phyloP scores from a whole-genome alignment of 768 basidiomycete species.

The Tylopilus felleus region DNA sequence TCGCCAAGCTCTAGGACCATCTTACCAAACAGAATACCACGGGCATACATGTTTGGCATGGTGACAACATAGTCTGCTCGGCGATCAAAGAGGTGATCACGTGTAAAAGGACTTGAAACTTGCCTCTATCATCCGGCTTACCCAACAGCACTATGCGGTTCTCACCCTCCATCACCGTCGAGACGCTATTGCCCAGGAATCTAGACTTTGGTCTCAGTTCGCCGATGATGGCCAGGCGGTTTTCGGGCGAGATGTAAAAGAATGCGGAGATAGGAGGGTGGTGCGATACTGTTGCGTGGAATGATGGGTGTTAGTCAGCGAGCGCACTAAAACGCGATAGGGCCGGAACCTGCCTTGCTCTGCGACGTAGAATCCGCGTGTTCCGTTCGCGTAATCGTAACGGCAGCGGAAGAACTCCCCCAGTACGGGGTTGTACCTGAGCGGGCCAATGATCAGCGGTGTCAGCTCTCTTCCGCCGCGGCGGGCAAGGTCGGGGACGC shows the following conservation, averaged over 20 bases:
- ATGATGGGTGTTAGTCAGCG: slow-evolving; percentile 4
- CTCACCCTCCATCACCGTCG: slow-evolving; percentile 95
- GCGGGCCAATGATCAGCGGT: neutral
- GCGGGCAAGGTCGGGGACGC: slow-evolving; percentile 30
- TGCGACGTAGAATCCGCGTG: slow-evolving; percentile 94
- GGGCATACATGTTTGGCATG: slow-evolving; percentile 98
- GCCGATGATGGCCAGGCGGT: slow-evolving; percentile 82
- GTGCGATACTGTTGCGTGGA: slow-evolving; percentile 69
- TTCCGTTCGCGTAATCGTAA: slow-evolving; percentile 88
- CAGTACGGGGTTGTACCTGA: slow-evolving; percentile 92
- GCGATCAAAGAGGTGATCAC: slow-evolving; percentile 2
- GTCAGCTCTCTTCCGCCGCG: neutral
- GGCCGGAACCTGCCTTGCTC: slow-evolving; percentile 69
- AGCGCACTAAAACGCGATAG: neutral
- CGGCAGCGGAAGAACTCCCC: slow-evolving; percentile 98
- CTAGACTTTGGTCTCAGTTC: slow-evolving; percentile 94
- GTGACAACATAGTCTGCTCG: slow-evolving; percentile 75
- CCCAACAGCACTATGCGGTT: slow-evolving; percentile 83
- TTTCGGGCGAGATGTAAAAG: slow-evolving; percentile 90
- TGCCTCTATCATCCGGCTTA: slow-evolving; percentile 82
- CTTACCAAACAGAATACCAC: slow-evolving; percentile 84
- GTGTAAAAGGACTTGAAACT: slow-evolving; percentile 28
- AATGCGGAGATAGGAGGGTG: slow-evolving; percentile 96
- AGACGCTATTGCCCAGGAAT: slow-evolving; percentile 95
- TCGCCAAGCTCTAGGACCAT: slow-evolving; percentile 98